phyloP scores from a whole-genome alignment of 2,329 filamentous ascomycete species.

The Emericellopsis cladophorae region DNA sequence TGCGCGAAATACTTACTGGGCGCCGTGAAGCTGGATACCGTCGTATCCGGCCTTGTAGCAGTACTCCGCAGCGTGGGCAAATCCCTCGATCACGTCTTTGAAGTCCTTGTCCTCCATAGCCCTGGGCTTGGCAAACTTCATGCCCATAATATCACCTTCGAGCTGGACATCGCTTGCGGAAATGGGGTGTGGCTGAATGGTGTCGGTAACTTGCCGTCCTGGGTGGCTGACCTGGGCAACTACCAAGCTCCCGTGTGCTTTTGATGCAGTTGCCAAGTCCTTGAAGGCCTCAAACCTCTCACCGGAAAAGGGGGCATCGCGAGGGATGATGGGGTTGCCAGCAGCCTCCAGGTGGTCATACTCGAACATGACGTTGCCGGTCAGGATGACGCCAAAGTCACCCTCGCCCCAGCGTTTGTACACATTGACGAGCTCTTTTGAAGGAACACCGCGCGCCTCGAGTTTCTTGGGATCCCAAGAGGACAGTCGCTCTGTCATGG shows the following conservation, averaged over 20 bases:
- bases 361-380: constrained; percentile 53
- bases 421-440: constrained; percentile 30
- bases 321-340: constrained; percentile 48
- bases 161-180: constrained; percentile 26
- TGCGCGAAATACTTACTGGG: constrained; percentile 18
- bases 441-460: constrained; percentile 30
- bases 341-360: constrained; percentile 42
- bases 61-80: constrained; percentile 48
- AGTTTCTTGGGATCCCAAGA: constrained; percentile 44
- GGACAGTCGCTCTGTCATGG: constrained; percentile 53
- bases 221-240: constrained; percentile 51
- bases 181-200: constrained; percentile 21
- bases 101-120: constrained; percentile 43
- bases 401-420: constrained; percentile 49
- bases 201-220: constrained; percentile 35
- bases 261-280: constrained; percentile 38
- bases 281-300: constrained; percentile 50
- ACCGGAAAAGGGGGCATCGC: constrained; percentile 34
- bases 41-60: constrained; percentile 49
- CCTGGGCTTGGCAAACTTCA: constrained; percentile 32
- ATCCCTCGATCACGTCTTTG: constrained; percentile 39
- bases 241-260: constrained; percentile 46
- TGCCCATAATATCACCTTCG: constrained; percentile 6
- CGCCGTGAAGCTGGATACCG: constrained; percentile 37
- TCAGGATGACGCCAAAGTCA: constrained; percentile 41